A percentile compares a stretch with the other conserved stretches of the same genome.
Conservation (phyloP, 805 yeast species). For the Saccharomycopsis oosterbeekiorum region DNA sequence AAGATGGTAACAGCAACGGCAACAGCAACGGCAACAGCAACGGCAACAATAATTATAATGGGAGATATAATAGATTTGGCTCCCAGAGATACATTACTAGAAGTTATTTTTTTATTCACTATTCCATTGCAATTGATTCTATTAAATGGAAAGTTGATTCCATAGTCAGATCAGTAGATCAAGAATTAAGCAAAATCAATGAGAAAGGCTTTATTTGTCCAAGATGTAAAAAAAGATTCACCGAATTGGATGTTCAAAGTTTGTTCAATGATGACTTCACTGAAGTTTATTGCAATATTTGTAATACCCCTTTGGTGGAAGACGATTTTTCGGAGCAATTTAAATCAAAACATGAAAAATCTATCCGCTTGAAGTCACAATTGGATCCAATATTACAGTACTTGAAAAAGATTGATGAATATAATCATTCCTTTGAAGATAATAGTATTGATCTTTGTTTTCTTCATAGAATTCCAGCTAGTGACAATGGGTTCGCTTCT, state of each 20-base stretch:
- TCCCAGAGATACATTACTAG: slow-evolving; percentile 53
- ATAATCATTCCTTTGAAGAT: slow-evolving; percentile 55
- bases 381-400: slow-evolving; percentile 79
- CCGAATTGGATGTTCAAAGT: slow-evolving; percentile 82
- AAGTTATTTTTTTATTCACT: slow-evolving; percentile 79
- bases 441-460: slow-evolving; percentile 83
- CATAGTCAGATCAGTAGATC: slow-evolving; percentile 67
- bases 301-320: slow-evolving; percentile 63
- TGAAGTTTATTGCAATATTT: slow-evolving; percentile 75
- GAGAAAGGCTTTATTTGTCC: slow-evolving; percentile 95
- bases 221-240: slow-evolving; percentile 67
- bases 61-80: slow-evolving; percentile 38
- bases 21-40: background rate
- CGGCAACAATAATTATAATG: slow-evolving; percentile 4
- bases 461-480: slow-evolving; percentile 77
- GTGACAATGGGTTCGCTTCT: slow-evolving; percentile 56
- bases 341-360: slow-evolving; percentile 65
- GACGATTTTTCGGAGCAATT: slow-evolving; percentile 84
- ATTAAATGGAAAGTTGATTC: slow-evolving; percentile 94
- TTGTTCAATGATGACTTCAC: slow-evolving; percentile 69
- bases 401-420: slow-evolving; percentile 71
- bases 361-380: slow-evolving; percentile 80
- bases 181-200: slow-evolving; percentile 75
- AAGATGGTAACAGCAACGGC: background rate
- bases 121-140: slow-evolving; percentile 89